Evolutionary conservation across 495 filamentous ascomycete species (phyloP).

Genomic region (Apodospora peruviana): DNA sequence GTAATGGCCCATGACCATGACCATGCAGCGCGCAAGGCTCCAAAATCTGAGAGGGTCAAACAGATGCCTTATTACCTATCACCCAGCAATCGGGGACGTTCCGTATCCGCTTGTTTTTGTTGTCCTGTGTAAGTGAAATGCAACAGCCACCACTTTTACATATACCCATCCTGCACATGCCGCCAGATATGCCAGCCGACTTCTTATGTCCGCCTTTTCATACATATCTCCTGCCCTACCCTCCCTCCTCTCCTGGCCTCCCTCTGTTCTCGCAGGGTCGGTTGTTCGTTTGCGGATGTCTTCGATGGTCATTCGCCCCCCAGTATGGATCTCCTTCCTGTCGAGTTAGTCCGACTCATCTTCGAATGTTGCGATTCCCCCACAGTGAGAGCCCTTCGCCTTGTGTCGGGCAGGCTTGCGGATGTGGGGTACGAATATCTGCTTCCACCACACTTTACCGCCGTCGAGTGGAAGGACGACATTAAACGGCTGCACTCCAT

Average conservation of each 20-base stretch:
- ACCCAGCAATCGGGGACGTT: not conserved
- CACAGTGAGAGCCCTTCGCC: conserved; percentile 35
- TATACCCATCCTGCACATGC: not conserved
- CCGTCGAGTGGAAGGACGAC: conserved; percentile 42
- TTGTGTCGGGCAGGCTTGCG: conserved; percentile 29
- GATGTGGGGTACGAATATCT: conserved; percentile 42
- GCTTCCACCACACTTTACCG: conserved; percentile 33
- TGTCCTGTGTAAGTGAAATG: not conserved
- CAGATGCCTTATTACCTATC: not conserved
- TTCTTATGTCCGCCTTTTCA: conserved; percentile 13
- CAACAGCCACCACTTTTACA: not conserved
- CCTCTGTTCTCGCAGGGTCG: conserved; percentile 1
- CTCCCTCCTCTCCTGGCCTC: conserved; percentile 1
- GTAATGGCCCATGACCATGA: not conserved
- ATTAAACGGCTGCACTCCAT: conserved; percentile 38
- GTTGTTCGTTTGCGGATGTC: conserved; percentile 1
- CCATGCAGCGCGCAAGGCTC: not conserved
- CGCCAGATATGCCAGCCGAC: not conserved
- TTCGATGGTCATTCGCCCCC: conserved; percentile 3
- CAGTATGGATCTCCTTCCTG: conserved; percentile 35
- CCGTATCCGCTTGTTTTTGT: not conserved
- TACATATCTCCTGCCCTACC: conserved; percentile 7
- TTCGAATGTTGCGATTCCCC: conserved; percentile 37
- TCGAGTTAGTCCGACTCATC: conserved; percentile 44
- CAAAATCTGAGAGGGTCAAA: not conserved